Evolutionary conservation across 2,329 filamentous ascomycete genomes (phyloP).

Genomic region (Neonectria hederae): DNA sequence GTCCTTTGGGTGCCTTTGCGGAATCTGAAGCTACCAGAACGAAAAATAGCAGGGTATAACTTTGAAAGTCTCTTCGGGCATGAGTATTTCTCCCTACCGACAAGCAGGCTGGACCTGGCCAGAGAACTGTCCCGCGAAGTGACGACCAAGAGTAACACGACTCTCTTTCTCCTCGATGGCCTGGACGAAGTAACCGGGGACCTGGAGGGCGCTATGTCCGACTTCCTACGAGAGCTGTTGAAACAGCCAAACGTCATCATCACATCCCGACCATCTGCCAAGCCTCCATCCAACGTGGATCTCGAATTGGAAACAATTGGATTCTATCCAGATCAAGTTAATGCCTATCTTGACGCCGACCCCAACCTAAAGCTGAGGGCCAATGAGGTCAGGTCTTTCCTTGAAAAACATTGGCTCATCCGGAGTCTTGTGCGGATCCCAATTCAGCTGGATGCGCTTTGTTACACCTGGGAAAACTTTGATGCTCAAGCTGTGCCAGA

Average conservation of each 20-base stretch:
- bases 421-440: slow-evolving; percentile 53
- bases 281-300: slow-evolving; percentile 36
- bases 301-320: slow-evolving; percentile 53
- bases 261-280: slow-evolving; percentile 49
- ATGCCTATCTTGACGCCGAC: no score
- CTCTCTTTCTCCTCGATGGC: slow-evolving; percentile 54
- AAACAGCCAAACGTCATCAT: slow-evolving; percentile 50
- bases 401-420: slow-evolving; percentile 46
- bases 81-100: slow-evolving; percentile 42
- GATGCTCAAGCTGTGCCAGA: slow-evolving; percentile 21
- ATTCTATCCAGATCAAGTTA: slow-evolving; percentile 49
- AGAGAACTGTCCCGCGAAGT: slow-evolving; percentile 27
- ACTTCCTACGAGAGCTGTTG: slow-evolving; percentile 45
- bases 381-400: slow-evolving; percentile 47
- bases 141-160: slow-evolving; percentile 27
- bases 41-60: slow-evolving; percentile 28
- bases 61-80: slow-evolving; percentile 39
- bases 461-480: slow-evolving; percentile 48
- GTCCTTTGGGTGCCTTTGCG: slow-evolving; percentile 53
- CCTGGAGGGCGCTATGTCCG: slow-evolving; percentile 24
- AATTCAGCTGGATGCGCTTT: slow-evolving; percentile 56
- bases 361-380: no score
- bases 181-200: slow-evolving; percentile 52
- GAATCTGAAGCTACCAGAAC: slow-evolving; percentile 40
- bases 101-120: slow-evolving; percentile 17